phyloP scores from a whole-genome alignment of 306 rosid species.

The Dryas drummondii region DNA sequence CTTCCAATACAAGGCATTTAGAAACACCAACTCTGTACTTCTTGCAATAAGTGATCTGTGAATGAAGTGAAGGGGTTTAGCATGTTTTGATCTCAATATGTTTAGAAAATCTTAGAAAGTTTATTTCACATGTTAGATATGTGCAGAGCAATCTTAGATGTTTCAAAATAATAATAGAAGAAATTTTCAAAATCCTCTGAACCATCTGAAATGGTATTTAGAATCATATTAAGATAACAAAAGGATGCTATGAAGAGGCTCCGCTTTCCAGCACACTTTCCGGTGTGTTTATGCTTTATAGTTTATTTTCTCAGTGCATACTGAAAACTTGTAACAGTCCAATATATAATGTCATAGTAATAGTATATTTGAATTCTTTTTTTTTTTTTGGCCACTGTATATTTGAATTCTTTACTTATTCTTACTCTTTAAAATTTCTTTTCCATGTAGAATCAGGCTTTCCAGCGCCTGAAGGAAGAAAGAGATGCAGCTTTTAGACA shows the following conservation, averaged over 20 bases:
- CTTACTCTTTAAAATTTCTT: conserved; percentile 17
- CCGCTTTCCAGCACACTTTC: background rate
- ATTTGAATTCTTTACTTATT: conserved; percentile 14
- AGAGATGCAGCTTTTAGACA: conserved; percentile 71
- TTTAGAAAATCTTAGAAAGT: background rate
- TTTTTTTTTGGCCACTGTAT: background rate
- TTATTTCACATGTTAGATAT: background rate
- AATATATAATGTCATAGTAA: background rate
- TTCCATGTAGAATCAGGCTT: conserved; percentile 41
- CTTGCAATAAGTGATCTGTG: background rate
- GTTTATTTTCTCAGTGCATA: background rate
- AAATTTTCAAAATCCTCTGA: background rate
- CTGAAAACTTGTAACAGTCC: background rate
- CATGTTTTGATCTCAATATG: conserved; percentile 5
- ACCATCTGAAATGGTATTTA: background rate
- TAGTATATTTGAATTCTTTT: conserved; percentile 7
- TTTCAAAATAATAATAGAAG: background rate
- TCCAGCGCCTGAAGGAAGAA: conserved; percentile 75
- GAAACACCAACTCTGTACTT: background rate
- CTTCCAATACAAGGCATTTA: background rate
- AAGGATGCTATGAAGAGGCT: background rate
- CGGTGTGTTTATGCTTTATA: background rate
- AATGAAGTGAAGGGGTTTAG: background rate
- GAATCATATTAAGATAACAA: background rate
- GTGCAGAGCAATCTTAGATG: background rate